Evolutionary conservation across 2,329 filamentous ascomycete species (phyloP), one percentile per base, ranked within the genome.

Genomic region (Chrysoporthe puriensis): DNA sequence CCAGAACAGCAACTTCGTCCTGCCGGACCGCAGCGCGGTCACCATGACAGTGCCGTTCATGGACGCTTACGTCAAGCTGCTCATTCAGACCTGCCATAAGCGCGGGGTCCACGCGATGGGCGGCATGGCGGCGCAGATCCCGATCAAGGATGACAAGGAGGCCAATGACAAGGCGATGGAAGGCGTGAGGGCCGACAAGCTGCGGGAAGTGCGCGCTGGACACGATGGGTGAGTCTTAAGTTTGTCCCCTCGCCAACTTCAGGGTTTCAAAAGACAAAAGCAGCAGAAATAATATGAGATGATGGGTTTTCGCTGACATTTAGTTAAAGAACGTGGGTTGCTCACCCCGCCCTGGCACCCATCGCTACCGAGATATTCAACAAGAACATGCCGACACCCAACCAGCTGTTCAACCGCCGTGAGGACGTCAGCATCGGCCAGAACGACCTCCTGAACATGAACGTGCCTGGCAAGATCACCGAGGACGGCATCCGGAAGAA

Each of bases 21-120:
- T 99, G 26, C 96, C 96, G 40, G 95, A 99, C 80, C 92, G 96
- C 70, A 90, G 90, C 66, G 86, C 88, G 70, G 93, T 99, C 66
- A 99, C 96, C 74, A 98, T 99, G 96, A 98, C 94, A 14, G 91
- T 95, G 1, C 96, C 96, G 14, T 99, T 99, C 83, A 98, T 99
- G 96, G 88, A 98, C 74, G 89, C 96, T 61, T 99, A 99, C 34
- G 83, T 98, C 76, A 96, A 96, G 82, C 89, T 98, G 52, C 88
- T 99, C 72, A 97, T 99, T 82, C 95, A 97, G 87, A 98, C 96
- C 67, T 99, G 96, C 85, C 96, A 99, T 81, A 91, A 90, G 78
- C 91, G 96, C 74, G 94, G 94, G 66, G 96, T 98, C n/a, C 96
- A 98, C 81, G 96, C 96, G 72, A 98, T 98, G 96, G 90, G 96